Conservation (phyloP, 148 eudicot species). For the Vaccinium vitisidaea region DNA sequence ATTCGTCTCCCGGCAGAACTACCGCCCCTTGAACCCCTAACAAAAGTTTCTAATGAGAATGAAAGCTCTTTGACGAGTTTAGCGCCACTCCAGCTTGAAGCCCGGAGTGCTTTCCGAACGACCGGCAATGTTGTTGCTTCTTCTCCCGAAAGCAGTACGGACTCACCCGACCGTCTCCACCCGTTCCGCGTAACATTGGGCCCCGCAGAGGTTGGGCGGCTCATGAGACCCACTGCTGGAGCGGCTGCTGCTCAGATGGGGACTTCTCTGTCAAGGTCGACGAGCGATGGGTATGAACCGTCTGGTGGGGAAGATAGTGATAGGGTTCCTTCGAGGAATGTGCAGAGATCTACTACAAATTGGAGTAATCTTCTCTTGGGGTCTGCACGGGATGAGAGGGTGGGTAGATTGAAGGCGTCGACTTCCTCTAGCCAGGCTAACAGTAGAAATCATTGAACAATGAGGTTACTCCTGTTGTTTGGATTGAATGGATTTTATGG, state of each 20-base stretch:
- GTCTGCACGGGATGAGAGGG: conserved; percentile 51
- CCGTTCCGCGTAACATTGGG: conserved; percentile 41
- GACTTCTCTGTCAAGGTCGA: conserved; percentile 62
- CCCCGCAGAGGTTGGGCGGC: neutral
- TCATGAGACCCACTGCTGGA: neutral
- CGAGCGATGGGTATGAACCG: conserved; percentile 95
- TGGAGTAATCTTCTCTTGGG: conserved; percentile 70
- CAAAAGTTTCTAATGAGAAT: conserved; percentile 24
- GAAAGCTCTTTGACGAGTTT: conserved; percentile 37
- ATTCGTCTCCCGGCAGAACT: conserved; percentile 54
- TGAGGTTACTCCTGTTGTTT: neutral
- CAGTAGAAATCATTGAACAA: conserved; percentile 38
- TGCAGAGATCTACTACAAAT: conserved; percentile 43
- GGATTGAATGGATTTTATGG: conserved; percentile 11
- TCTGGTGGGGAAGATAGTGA: conserved; percentile 99
- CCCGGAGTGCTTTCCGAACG: conserved; percentile 58
- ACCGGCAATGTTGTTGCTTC: conserved; percentile 55
- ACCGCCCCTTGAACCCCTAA: conserved; percentile 34
- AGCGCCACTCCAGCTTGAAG: conserved; percentile 77
- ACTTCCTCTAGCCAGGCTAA: conserved; percentile 52
- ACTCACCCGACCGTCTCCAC: conserved; percentile 65
- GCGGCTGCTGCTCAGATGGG: conserved; percentile 28
- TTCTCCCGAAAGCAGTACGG: conserved; percentile 95
- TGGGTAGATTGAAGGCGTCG: conserved; percentile 36
- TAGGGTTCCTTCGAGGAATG: conserved; percentile 60